phyloP scores from a whole-genome alignment of 768 basidiomycete species.

The Trametes elegans region DNA sequence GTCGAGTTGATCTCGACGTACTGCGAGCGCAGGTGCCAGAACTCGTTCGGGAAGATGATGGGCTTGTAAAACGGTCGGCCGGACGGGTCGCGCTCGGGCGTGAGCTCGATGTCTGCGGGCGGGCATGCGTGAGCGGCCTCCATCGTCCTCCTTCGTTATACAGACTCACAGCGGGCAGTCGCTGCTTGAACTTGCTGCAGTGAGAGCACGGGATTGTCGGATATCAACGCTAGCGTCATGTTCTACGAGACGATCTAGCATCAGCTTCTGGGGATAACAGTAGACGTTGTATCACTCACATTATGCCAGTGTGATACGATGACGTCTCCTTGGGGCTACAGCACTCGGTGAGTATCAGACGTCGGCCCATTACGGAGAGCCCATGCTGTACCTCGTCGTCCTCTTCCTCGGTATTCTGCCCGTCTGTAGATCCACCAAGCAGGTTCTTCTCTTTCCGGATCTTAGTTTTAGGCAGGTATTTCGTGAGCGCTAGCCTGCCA shows the following conservation, averaged over 20 bases:
- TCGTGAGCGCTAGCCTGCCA: slow-evolving; percentile 65
- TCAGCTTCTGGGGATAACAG: background rate
- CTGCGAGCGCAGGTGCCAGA: slow-evolving; percentile 86
- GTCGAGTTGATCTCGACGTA: slow-evolving; percentile 85
- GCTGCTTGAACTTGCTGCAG: slow-evolving; percentile 57
- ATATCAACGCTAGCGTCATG: slow-evolving; percentile 81
- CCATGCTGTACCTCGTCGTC: slow-evolving; percentile 59
- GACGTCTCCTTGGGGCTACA: slow-evolving; percentile 44
- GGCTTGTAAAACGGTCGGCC: slow-evolving; percentile 81
- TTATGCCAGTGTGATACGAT: slow-evolving; percentile 85
- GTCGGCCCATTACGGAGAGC: background rate
- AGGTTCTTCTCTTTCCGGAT: slow-evolving; percentile 83
- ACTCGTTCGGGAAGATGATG: slow-evolving; percentile 90
- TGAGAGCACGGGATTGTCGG: slow-evolving; percentile 59
- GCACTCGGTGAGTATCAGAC: background rate
- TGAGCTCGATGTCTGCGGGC: slow-evolving; percentile 58
- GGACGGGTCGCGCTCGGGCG: slow-evolving; percentile 61
- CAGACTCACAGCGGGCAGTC: slow-evolving; percentile 61
- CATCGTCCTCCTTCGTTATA: background rate
- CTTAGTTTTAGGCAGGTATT: slow-evolving; percentile 74
- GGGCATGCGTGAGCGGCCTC: background rate
- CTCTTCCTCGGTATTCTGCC: slow-evolving; percentile 39
- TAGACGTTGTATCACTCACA: slow-evolving; percentile 35
- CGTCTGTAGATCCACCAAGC: slow-evolving; percentile 37
- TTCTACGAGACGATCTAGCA: slow-evolving; percentile 48